Conservation (phyloP, 805 yeast genomes). For the Cyberlindnera bimundalis region DNA sequence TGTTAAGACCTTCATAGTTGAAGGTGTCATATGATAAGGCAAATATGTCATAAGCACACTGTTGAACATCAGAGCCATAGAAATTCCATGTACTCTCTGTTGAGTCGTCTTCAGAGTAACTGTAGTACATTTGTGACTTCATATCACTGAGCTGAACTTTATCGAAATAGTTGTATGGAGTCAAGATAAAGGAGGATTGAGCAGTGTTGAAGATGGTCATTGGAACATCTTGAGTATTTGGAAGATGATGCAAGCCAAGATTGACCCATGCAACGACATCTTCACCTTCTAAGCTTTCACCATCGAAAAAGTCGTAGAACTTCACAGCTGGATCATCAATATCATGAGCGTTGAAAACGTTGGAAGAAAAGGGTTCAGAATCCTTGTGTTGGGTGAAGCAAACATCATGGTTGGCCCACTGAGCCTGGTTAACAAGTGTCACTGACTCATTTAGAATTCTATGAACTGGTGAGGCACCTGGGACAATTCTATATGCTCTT, state of each 20-base stretch:
- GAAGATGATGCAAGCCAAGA: constrained; percentile 29
- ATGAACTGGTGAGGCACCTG: constrained; percentile 22
- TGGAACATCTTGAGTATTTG: constrained; percentile 31
- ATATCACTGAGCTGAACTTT: constrained; percentile 25
- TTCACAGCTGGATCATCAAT: constrained; percentile 24
- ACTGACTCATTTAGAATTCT: constrained; percentile 20
- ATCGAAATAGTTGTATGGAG: constrained; percentile 31
- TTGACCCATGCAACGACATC: constrained; percentile 31
- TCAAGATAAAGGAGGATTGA: constrained; percentile 22
- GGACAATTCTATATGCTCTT: constrained; percentile 28
- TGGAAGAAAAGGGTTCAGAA: constrained; percentile 25
- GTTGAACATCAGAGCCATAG: constrained; percentile 20
- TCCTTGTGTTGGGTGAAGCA: constrained; percentile 27
- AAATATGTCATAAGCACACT: constrained; percentile 20
- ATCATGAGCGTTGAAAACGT: constrained; percentile 24
- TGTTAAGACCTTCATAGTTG: constrained; percentile 23
- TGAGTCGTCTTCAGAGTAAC: constrained; percentile 16
- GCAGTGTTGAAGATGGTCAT: constrained; percentile 29
- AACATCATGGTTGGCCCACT: constrained; percentile 26
- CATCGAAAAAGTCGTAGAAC: constrained; percentile 26
- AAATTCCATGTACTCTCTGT: constrained; percentile 22
- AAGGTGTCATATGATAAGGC: constrained; percentile 16
- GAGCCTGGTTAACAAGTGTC: constrained; percentile 21
- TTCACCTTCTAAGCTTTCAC: constrained; percentile 26
- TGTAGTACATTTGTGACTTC: constrained; percentile 24